phyloP scores from a whole-genome alignment of 805 yeast genomes.

The Danielia oregonensis region DNA sequence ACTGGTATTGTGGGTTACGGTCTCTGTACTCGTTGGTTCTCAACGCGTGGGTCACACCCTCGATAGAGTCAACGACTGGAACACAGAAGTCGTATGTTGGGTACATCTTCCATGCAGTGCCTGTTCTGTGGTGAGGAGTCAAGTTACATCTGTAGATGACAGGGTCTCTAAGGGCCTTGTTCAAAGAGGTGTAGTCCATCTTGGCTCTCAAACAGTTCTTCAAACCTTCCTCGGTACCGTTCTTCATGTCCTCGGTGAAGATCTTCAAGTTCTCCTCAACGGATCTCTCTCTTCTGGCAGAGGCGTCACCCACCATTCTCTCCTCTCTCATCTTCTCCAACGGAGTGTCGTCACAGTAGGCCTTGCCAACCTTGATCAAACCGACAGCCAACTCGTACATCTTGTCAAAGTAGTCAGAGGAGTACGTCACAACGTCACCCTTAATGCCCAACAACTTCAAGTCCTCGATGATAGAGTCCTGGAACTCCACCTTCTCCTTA shows the following conservation, averaged over 20 bases:
- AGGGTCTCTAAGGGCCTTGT: constrained; percentile 97
- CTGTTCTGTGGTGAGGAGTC: constrained; percentile 98
- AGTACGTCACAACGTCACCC: constrained; percentile 83
- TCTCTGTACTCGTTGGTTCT: constrained; percentile 99
- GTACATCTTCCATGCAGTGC: constrained; percentile 88
- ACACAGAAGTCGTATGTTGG: constrained; percentile 99
- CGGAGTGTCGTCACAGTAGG: constrained; percentile 96
- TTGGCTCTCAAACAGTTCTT: constrained; percentile 95
- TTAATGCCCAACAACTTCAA: constrained; percentile 84
- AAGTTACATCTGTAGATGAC: constrained; percentile 96
- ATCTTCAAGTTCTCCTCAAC: constrained; percentile 87
- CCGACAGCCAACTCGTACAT: constrained; percentile 86
- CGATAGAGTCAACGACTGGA: constrained; percentile 91
- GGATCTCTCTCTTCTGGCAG: constrained; percentile 86
- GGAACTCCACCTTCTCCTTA: constrained; percentile 93
- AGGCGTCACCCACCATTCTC: constrained; percentile 95
- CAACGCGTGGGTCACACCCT: constrained; percentile 97
- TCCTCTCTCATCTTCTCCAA: constrained; percentile 96
- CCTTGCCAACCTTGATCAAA: constrained; percentile 92
- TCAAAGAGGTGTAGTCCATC: constrained; percentile 84
- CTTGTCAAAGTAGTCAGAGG: constrained; percentile 88
- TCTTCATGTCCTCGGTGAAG: constrained; percentile 88
- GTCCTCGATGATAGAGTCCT: constrained; percentile 92
- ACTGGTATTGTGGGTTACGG: constrained; percentile 96
- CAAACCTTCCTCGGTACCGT: constrained; percentile 89